Evolutionary conservation across 345 rosid genomes (phyloP), one percentile per base, ranked within the genome.

Genomic region (Populus deltoides): DNA sequence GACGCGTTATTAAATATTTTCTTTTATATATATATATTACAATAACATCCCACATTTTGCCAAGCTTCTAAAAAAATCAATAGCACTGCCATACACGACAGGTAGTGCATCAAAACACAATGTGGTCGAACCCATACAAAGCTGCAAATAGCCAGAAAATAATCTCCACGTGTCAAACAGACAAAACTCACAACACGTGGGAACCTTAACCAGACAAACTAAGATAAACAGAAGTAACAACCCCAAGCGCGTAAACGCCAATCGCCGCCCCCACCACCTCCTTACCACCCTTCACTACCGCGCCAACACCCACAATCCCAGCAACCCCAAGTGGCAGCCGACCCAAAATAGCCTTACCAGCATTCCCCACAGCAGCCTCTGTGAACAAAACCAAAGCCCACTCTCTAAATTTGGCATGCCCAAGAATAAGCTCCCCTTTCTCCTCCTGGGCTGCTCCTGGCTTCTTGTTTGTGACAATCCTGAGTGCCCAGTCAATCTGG

Each of bases 211-310:
- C 86, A 49, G 92, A 89, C 81, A 93, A 79, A 76, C 97, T 80
- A 36, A 91, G 85, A 74, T 86, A 90, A 78, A 93, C 82, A 16
- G 97, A 92, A 73, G 95, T 82, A 3, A 88, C 95, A 20, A 93
- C 92, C 12, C 97, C 95, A 18, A 92, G 85, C 15, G 95, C 93
- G 86, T 92, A 94, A 6, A 86, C 85, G 43, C 94, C 98, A 72
- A 90, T 84, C 86, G 86, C 91, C 5, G 92, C 84, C 25, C 93
- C 97, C 25, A 90, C 72, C 15, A 90, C 43, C 69, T 83, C 86
- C 75, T 75, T 89, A 24, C 89, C 81, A 0, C 89, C 77, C 82
- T 91, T 83, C 59, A 91, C 85, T 71, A 82, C 87, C 7, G 88
- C 87, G 0, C 97, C 97, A 59, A 92, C 73, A 36, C 97, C 98